A percentile compares a stretch with the other conserved stretches of the same genome.
Evolutionary conservation across 257 asterid genomes (phyloP).

Genomic region (Oldenlandia corymbosa): DNA sequence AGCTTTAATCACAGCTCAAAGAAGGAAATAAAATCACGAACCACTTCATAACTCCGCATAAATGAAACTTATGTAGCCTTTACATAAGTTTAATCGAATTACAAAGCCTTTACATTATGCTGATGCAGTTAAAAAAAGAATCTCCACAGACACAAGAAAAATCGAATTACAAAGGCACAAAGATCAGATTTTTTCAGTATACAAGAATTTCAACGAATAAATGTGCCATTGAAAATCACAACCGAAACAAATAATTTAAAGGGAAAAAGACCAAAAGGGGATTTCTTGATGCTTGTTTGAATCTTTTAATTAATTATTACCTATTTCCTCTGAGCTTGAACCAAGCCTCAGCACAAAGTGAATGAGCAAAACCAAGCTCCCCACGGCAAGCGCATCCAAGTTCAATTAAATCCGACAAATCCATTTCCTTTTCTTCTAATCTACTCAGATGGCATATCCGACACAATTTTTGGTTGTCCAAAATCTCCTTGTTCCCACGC

Average conservation of each 20-base stretch:
- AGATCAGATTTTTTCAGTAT: not conserved
- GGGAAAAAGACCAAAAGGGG: no score
- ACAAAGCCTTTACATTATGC: no score
- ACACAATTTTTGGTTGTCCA: constrained; percentile 42
- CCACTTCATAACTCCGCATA: not conserved
- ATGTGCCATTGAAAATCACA: no score
- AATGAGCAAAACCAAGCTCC: constrained; percentile 73
- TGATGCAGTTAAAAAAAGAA: no score
- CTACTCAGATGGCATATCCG: constrained; percentile 74
- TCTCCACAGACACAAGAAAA: not conserved
- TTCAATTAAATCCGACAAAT: constrained; percentile 47
- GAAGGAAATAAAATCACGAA: not conserved
- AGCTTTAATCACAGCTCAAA: not conserved
- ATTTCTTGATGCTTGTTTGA: not conserved
- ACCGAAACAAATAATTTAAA: no score
- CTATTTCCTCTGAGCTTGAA: constrained; percentile 66
- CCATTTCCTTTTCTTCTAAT: constrained; percentile 39
- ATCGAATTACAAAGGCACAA: not conserved
- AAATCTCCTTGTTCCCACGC: constrained; percentile 19
- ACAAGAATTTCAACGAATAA: no score
- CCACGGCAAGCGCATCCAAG: constrained; percentile 94
- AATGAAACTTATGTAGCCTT: not conserved
- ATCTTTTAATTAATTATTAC: constrained; percentile 24
- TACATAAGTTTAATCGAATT: not conserved
- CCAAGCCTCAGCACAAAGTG: constrained; percentile 73